A percentile compares a stretch with the other conserved stretches of the same genome.
Conservation (phyloP, 106 monocot genomes). For the Allium sativum region DNA sequence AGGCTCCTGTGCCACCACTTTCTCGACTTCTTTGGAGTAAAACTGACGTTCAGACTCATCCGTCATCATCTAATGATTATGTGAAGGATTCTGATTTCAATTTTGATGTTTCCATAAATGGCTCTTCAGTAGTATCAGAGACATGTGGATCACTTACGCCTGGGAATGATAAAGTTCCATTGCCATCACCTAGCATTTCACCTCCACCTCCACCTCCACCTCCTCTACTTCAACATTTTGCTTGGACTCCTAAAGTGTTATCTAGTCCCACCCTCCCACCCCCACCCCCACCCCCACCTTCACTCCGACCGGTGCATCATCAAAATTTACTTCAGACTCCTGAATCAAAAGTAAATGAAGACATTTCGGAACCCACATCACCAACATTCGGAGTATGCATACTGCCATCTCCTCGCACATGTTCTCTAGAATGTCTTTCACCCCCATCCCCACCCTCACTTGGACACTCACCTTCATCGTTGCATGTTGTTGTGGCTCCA, state of each 20-base stretch:
- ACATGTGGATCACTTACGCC: not conserved
- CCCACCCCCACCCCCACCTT: slow-evolving; percentile 11
- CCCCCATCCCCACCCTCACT: not conserved
- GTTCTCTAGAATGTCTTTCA: not conserved
- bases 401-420: not conserved
- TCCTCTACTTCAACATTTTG: slow-evolving; percentile 7
- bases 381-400: not conserved
- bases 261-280: not conserved
- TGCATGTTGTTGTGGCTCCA: not conserved
- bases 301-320: not conserved
- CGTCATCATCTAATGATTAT: not conserved
- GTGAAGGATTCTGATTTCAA: not conserved
- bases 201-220: slow-evolving; percentile 6
- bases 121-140: not conserved
- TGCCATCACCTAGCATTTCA: not conserved
- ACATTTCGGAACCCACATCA: not conserved
- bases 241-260: not conserved
- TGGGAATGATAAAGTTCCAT: not conserved
- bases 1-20: slow-evolving; percentile 7
- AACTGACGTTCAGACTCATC: not conserved
- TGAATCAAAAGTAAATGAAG: not conserved
- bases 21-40: slow-evolving; percentile 11
- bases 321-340: not conserved
- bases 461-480: not conserved
- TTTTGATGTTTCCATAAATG: not conserved